These are phyloP conservation scores for Aspergillus aculeatinus DNA, from an alignment of 2,329 filamentous ascomycete genomes.

Conservation along the genomic window DNA sequence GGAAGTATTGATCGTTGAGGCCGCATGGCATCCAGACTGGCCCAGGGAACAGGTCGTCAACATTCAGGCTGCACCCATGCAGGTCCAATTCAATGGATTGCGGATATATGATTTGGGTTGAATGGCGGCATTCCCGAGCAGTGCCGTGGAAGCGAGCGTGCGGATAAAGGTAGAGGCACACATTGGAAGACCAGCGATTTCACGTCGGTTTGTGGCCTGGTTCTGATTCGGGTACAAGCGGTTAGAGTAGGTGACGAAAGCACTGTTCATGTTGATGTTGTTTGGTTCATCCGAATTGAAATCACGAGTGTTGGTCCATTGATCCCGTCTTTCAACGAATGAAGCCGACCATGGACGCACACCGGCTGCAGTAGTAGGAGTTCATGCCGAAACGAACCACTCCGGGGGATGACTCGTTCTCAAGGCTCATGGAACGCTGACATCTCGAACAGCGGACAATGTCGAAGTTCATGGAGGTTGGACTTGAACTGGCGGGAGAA, in stretches of 20 bases:
- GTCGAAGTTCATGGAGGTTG: slow-evolving; percentile 33
- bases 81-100: background rate
- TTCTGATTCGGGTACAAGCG: background rate
- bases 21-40: background rate
- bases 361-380: slow-evolving; percentile 50
- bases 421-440: slow-evolving; percentile 48
- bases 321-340: slow-evolving; percentile 31
- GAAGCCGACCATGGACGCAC: slow-evolving; percentile 47
- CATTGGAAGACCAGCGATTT: slow-evolving; percentile 6
- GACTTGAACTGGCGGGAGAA: slow-evolving; percentile 25
- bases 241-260: slow-evolving; percentile 1
- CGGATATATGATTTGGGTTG: slow-evolving; percentile 16
- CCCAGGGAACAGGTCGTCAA: background rate
- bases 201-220: background rate
- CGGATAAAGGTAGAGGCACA: slow-evolving; percentile 6
- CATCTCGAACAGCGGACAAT: slow-evolving; percentile 51
- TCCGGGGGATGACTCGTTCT: slow-evolving; percentile 35
- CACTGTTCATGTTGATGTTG: slow-evolving; percentile 1
- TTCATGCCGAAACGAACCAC: slow-evolving; percentile 50
- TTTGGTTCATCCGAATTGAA: background rate
- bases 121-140: slow-evolving; percentile 13
- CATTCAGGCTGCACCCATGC: background rate
- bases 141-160: slow-evolving; percentile 12
- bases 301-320: slow-evolving; percentile 1
- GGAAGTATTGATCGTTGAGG: background rate